phyloP scores from a whole-genome alignment of 177 flowering plant species.

The Vitis hybrid region DNA sequence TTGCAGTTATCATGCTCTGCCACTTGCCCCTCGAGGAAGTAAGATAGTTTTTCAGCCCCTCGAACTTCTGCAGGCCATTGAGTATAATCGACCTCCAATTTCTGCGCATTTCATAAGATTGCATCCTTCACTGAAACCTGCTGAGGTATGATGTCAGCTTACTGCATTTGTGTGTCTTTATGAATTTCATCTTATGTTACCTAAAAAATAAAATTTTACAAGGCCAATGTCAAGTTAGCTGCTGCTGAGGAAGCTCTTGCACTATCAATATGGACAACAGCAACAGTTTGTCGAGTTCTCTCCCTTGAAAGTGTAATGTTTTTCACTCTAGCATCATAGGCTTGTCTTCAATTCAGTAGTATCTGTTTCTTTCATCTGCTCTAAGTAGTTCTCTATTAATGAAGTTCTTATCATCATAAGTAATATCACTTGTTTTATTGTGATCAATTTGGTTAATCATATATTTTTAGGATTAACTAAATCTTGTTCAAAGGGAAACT shows the following conservation, averaged over 20 bases:
- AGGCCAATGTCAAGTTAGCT: conserved; percentile 74
- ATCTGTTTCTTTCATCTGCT: background rate
- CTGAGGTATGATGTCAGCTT: conserved; percentile 51
- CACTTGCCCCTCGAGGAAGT: conserved; percentile 67
- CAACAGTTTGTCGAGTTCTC: conserved; percentile 86
- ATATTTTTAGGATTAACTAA: too few species aligned
- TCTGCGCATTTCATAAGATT: conserved; percentile 38
- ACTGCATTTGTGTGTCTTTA: background rate
- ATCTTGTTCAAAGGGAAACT: too few species aligned
- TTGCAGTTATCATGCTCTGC: conserved; percentile 70
- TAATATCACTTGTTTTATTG: too few species aligned
- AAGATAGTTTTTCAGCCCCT: conserved; percentile 73
- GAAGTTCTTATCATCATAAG: too few species aligned
- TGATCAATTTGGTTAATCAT: too few species aligned
- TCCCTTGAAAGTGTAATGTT: conserved; percentile 84
- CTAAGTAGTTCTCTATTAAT: too few species aligned
- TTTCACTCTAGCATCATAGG: background rate
- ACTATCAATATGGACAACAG: conserved; percentile 84
- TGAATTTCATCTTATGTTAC: conserved; percentile 3
- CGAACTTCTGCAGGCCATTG: conserved; percentile 82
- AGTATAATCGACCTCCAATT: conserved; percentile 55
- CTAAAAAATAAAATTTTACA: conserved; percentile 19
- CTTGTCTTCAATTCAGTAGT: background rate
- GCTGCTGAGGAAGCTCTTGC: conserved; percentile 89
- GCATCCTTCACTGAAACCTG: conserved; percentile 35